phyloP scores from a whole-genome alignment of 108 stramenopile species.

The Cyclotella sp. region DNA sequence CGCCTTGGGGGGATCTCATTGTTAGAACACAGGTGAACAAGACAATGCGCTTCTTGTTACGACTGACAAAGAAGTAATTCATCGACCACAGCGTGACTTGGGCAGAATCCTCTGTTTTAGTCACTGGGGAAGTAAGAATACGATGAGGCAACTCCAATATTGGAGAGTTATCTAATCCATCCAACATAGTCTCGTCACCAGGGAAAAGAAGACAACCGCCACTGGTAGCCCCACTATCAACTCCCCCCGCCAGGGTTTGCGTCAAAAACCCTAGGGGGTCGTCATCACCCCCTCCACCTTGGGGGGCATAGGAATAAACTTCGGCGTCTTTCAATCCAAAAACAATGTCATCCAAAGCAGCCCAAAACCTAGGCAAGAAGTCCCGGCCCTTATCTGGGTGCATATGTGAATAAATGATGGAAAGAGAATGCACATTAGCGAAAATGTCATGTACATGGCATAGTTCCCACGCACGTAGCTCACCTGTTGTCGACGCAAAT shows the following conservation, averaged over 20 bases:
- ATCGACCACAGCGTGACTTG: conserved; percentile 85
- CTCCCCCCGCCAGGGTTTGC: conserved; percentile 37
- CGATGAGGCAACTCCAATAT: conserved; percentile 24
- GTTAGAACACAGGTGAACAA: conserved; percentile 89
- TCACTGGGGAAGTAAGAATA: conserved; percentile 36
- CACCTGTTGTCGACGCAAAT: conserved; percentile 55
- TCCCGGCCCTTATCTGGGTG: conserved; percentile 20
- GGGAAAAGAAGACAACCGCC: conserved; percentile 25
- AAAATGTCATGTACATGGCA: background rate
- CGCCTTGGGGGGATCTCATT: conserved; percentile 53
- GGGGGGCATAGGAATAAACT: conserved; percentile 85
- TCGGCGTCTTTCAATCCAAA: conserved; percentile 79
- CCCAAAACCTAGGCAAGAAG: conserved; percentile 76
- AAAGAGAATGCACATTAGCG: background rate
- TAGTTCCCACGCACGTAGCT: background rate
- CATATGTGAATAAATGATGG: background rate
- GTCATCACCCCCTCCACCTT: conserved; percentile 61
- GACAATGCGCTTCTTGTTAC: conserved; percentile 83
- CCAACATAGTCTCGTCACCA: conserved; percentile 15
- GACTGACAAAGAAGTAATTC: conserved; percentile 95
- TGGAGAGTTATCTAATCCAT: conserved; percentile 14
- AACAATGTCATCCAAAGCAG: conserved; percentile 73
- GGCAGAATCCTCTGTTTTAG: conserved; percentile 27
- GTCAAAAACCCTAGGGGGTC: conserved; percentile 70
- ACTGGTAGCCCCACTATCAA: background rate